Evolutionary conservation across 371 early-diverging fungal genomes (phyloP).

Genomic region (Mucor circinelloides): DNA sequence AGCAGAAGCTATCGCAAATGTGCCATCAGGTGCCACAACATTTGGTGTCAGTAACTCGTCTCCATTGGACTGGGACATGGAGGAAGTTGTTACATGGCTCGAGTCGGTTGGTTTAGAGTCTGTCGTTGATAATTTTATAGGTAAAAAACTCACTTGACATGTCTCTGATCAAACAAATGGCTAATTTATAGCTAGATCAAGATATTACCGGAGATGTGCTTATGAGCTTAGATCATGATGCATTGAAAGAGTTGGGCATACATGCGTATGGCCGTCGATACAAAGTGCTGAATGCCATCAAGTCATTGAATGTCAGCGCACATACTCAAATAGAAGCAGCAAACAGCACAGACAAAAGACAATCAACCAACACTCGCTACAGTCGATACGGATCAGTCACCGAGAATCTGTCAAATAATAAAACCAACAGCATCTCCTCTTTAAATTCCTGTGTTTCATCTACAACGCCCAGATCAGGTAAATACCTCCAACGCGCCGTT

Average conservation of each 20-base stretch:
- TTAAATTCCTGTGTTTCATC: neutral
- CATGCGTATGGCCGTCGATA: constrained; percentile 57
- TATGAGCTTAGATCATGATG: constrained; percentile 46
- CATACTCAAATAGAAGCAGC: neutral
- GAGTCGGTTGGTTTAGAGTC: constrained; percentile 46
- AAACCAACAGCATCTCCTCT: constrained; percentile 3
- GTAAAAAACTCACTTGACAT: constrained; percentile 29
- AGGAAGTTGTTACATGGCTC: constrained; percentile 55
- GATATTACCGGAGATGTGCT: constrained; percentile 57
- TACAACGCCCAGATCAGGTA: neutral
- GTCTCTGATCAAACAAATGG: constrained; percentile 8
- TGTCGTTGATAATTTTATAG: constrained; percentile 46
- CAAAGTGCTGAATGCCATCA: constrained; percentile 58
- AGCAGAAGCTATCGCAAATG: neutral
- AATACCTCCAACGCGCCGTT: neutral
- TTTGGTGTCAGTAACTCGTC: neutral
- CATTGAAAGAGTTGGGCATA: constrained; percentile 59
- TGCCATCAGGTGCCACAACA: neutral
- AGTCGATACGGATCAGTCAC: neutral
- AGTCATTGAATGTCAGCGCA: constrained; percentile 28
- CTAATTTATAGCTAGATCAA: constrained; percentile 19
- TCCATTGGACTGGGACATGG: neutral
- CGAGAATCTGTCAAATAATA: neutral
- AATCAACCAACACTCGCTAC: neutral
- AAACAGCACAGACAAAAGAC: neutral